These are phyloP conservation scores for Thalassiosira sp. DNA, from an alignment of 352 stramenopile species.

Conservation along the genomic window DNA sequence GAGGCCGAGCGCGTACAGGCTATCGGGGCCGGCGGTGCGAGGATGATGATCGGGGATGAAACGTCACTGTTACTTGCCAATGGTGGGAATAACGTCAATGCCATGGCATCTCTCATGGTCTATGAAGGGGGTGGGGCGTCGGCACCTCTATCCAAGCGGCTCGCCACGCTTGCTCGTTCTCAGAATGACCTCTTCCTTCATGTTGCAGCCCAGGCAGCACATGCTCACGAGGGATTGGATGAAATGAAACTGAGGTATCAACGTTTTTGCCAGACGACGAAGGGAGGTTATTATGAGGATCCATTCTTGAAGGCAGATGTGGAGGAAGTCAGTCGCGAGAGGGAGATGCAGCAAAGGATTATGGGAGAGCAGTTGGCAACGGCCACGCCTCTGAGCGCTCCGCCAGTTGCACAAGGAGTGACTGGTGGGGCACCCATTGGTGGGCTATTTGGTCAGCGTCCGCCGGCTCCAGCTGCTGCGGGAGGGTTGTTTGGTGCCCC, in stretches of 20 bases:
- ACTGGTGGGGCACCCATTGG: slow-evolving; percentile 30
- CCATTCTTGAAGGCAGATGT: slow-evolving; percentile 61
- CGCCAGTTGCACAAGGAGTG: neutral
- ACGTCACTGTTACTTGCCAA: slow-evolving; percentile 18
- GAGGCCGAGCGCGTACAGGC: slow-evolving; percentile 21
- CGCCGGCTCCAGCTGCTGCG: slow-evolving; percentile 52
- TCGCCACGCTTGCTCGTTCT: slow-evolving; percentile 49
- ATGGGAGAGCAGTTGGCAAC: slow-evolving; percentile 50
- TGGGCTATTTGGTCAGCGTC: slow-evolving; percentile 58
- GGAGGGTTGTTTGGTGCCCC: slow-evolving; percentile 47
- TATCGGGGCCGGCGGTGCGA: neutral
- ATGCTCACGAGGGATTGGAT: slow-evolving; percentile 55
- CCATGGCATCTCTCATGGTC: slow-evolving; percentile 43
- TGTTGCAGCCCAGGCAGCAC: slow-evolving; percentile 29
- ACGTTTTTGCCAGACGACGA: slow-evolving; percentile 34
- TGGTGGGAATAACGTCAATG: slow-evolving; percentile 27
- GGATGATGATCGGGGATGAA: slow-evolving; percentile 5
- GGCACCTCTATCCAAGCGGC: slow-evolving; percentile 41
- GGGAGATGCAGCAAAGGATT: slow-evolving; percentile 60
- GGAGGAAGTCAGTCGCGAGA: slow-evolving; percentile 54
- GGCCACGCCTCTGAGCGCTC: slow-evolving; percentile 7
- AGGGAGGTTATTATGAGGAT: slow-evolving; percentile 55
- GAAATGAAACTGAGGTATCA: slow-evolving; percentile 57
- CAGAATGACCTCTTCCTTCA: slow-evolving; percentile 45
- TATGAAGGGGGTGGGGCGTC: slow-evolving; percentile 10